Conservation (phyloP, 495 filamentous ascomycete species). For the Penicillium turbatum region DNA sequence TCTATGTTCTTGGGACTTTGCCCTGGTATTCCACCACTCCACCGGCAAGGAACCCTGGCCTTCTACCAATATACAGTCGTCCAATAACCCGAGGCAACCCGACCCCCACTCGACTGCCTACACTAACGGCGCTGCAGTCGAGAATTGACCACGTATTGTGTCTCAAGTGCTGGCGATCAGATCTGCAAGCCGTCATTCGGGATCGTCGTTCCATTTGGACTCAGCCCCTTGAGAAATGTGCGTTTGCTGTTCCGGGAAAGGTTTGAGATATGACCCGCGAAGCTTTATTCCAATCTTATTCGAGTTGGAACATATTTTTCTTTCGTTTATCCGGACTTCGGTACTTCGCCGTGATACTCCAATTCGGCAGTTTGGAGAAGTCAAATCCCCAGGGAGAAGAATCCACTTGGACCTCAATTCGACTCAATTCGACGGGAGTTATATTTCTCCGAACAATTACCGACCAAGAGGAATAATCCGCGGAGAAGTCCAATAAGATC, state of each 20-base stretch:
- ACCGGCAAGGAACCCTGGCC: background rate
- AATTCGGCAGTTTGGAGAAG: slow-evolving; percentile 11
- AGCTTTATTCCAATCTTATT: background rate
- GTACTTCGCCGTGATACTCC: slow-evolving; percentile 8
- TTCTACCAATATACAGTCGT: background rate
- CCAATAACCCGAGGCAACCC: background rate
- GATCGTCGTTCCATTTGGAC: slow-evolving; percentile 23
- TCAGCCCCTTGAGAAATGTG: slow-evolving; percentile 13
- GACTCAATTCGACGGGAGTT: slow-evolving; percentile 11
- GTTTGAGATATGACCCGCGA: slow-evolving; percentile 4
- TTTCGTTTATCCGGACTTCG: slow-evolving; percentile 3
- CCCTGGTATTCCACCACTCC: background rate
- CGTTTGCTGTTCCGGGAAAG: slow-evolving; percentile 20
- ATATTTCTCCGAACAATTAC: slow-evolving; percentile 33
- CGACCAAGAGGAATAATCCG: slow-evolving; percentile 11
- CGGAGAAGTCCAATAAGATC: background rate
- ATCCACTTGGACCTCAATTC: too few relatives aligned
- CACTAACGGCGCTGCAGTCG: slow-evolving; percentile 25
- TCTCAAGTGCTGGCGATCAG: slow-evolving; percentile 38
- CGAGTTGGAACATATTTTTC: background rate
- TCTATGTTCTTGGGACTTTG: background rate
- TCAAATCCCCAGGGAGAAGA: slow-evolving; percentile 7
- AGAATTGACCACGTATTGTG: slow-evolving; percentile 26
- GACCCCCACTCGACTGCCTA: slow-evolving; percentile 3
- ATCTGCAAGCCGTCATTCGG: slow-evolving; percentile 36